Evolutionary conservation across 1,139 yeast genomes (phyloP).

Genomic region (Candida anutae): DNA sequence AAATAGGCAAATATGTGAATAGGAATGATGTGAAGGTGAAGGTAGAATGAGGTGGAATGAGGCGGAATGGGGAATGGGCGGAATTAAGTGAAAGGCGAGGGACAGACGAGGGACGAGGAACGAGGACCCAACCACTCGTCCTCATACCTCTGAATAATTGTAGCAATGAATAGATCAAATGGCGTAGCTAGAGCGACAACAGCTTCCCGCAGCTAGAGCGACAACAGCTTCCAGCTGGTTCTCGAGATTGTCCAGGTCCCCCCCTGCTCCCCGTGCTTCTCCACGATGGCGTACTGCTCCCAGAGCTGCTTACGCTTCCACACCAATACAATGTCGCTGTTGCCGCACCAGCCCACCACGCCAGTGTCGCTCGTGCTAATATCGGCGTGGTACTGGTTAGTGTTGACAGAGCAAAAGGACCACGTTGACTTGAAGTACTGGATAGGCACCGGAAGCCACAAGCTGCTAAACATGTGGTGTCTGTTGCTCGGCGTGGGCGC

Average conservation of each 20-base stretch:
- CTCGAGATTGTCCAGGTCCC: slow-evolving; percentile 53
- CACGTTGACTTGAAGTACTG: slow-evolving; percentile 78
- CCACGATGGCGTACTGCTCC: slow-evolving; percentile 76
- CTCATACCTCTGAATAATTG: too few species aligned
- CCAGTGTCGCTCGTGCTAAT: slow-evolving; percentile 46
- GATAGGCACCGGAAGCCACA: slow-evolving; percentile 54
- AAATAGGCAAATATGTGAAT: too few species aligned
- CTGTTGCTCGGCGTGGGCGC: slow-evolving; percentile 31
- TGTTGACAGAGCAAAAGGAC: slow-evolving; percentile 77
- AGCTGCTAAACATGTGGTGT: slow-evolving; percentile 56
- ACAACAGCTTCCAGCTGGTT: slow-evolving; percentile 72
- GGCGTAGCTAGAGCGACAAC: too few species aligned
- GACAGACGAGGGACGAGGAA: too few species aligned
- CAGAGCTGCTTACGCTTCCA: slow-evolving; percentile 72
- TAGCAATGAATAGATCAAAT: too few species aligned
- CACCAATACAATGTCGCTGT: slow-evolving; percentile 55
- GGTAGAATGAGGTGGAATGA: too few species aligned
- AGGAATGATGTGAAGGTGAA: too few species aligned
- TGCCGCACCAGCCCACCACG: slow-evolving; percentile 72
- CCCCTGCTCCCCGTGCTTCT: slow-evolving; percentile 11
- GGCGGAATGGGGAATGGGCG: too few species aligned
- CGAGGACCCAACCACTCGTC: too few species aligned
- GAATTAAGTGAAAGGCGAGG: too few species aligned
- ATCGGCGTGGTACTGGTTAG: slow-evolving; percentile 6
- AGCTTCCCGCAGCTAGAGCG: slow-evolving; percentile 6